These are phyloP conservation scores for Trichoderma reesei DNA, from an alignment of 495 filamentous ascomycete genomes.

Conservation along the genomic window DNA sequence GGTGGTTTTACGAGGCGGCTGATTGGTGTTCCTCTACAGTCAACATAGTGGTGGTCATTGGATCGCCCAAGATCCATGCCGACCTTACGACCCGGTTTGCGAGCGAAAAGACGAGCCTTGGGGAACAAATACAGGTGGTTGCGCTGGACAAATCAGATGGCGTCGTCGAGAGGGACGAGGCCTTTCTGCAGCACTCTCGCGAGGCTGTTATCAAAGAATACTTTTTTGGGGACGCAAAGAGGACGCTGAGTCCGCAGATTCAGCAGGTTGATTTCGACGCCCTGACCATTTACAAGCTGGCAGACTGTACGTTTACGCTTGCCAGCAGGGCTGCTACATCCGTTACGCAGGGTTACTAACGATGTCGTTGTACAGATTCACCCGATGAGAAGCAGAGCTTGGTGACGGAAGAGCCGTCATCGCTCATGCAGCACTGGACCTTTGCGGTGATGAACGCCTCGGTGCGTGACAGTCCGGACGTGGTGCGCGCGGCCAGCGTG, in stretches of 20 bases:
- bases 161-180: slow-evolving; percentile 68
- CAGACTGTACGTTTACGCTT: slow-evolving; percentile 18
- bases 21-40: slow-evolving; percentile 32
- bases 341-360: slow-evolving; percentile 13
- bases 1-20: background rate
- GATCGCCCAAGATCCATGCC: slow-evolving; percentile 71
- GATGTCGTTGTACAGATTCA: slow-evolving; percentile 21
- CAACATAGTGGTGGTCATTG: slow-evolving; percentile 71
- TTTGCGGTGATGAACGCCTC: slow-evolving; percentile 72
- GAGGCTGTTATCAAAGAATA: slow-evolving; percentile 78
- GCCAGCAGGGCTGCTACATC: background rate
- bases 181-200: slow-evolving; percentile 58
- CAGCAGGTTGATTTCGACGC: slow-evolving; percentile 67
- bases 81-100: slow-evolving; percentile 68
- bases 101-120: slow-evolving; percentile 47
- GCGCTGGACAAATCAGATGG: slow-evolving; percentile 82
- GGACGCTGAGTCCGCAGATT: slow-evolving; percentile 75
- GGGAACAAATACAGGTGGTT: slow-evolving; percentile 60
- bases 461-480: slow-evolving; percentile 52
- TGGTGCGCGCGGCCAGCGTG: slow-evolving; percentile 73
- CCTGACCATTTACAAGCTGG: slow-evolving; percentile 48
- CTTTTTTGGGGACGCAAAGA: slow-evolving; percentile 76
- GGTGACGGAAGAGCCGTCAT: slow-evolving; percentile 47
- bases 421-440: slow-evolving; percentile 54
- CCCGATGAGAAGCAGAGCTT: slow-evolving; percentile 34